Base-by-base conservation (phyloP, 176 grass and related monocot species). In the Puccinellia tenuiflora region DNA sequence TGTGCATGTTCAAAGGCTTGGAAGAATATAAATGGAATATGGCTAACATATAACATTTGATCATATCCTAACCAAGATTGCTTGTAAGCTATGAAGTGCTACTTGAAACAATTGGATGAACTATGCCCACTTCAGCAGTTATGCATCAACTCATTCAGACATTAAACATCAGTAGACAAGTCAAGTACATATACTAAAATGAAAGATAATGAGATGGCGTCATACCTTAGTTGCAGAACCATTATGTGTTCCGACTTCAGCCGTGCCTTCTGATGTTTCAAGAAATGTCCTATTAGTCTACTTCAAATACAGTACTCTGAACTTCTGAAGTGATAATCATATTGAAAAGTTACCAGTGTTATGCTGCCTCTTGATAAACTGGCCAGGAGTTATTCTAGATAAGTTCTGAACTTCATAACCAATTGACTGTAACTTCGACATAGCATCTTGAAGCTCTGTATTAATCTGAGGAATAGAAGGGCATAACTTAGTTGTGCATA, bases 391-490 rank as follows among this genome's bases (percentile, higher is more conserved):
- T 30, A 98, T 83, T 79, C 90, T 86, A 24, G 90, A 95, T 68
- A 91, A 73, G 76, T 85, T 98, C 85, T 94, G 82, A 29, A 95
- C 92, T 90, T 95, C 96, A 90, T 98, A 90, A 64, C 92, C 88
- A 83, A 98, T 98, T 11, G 90, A 86, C 47, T 98, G 90, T 80
- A 94, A 31, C 69, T 98, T 91, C 68, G 90, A 92, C 63, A 98
- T 89, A 1, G 92, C 90, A 24, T 98, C 96, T 91, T 89, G 89
- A 75, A 98, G 89, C 83, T 98, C 96, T 77, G 93, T 95, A 13
- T 98, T 91, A 24, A 98, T 89, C 96, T 98, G 75, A 21, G 66
- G 45, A 74, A 82, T 70, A 82, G n/a, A 51, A 25, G 15, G 51
- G 37, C 24, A 10, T 17, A 39, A 69, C 68, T 75, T 67, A 76